Conservation (phyloP, 148 eudicot species). For the Nepenthes mirabilis region DNA sequence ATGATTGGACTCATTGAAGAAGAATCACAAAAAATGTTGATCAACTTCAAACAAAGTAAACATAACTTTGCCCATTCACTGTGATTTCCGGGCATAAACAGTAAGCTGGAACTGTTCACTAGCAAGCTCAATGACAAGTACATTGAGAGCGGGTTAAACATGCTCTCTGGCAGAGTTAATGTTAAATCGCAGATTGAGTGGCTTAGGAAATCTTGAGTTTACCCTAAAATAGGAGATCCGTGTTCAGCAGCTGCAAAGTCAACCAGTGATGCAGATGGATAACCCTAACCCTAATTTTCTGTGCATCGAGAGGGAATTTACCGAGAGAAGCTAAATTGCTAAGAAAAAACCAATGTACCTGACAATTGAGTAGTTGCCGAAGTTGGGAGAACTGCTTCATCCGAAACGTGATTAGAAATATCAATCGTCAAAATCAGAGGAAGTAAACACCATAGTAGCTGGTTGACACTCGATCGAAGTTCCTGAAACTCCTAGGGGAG, state of each 20-base stretch:
- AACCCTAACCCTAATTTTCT: constrained; percentile 62
- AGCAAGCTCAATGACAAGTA: background rate
- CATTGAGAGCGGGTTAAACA: too few relatives aligned
- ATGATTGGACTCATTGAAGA: too few relatives aligned
- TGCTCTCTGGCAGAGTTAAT: too few relatives aligned
- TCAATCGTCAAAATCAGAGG: background rate
- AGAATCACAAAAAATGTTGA: too few relatives aligned
- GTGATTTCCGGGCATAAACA: too few relatives aligned
- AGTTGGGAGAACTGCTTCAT: constrained; percentile 53
- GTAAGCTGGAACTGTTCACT: background rate
- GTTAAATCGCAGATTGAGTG: too few relatives aligned
- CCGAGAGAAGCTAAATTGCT: too few relatives aligned
- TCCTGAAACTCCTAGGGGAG: too few relatives aligned
- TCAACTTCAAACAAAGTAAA: too few relatives aligned
- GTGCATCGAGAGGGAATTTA: constrained; percentile 4
- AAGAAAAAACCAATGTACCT: too few relatives aligned
- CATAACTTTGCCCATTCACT: too few relatives aligned
- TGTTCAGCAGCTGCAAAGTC: constrained; percentile 81
- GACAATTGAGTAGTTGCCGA: constrained; percentile 45
- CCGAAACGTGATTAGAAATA: constrained; percentile 2
- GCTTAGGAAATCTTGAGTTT: background rate
- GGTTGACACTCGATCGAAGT: background rate
- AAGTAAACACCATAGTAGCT: background rate
- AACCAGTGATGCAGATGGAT: constrained; percentile 92
- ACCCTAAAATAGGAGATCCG: constrained; percentile 90